Conservation (phyloP, 495 filamentous ascomycete species). For the Aspergillus wentii region DNA sequence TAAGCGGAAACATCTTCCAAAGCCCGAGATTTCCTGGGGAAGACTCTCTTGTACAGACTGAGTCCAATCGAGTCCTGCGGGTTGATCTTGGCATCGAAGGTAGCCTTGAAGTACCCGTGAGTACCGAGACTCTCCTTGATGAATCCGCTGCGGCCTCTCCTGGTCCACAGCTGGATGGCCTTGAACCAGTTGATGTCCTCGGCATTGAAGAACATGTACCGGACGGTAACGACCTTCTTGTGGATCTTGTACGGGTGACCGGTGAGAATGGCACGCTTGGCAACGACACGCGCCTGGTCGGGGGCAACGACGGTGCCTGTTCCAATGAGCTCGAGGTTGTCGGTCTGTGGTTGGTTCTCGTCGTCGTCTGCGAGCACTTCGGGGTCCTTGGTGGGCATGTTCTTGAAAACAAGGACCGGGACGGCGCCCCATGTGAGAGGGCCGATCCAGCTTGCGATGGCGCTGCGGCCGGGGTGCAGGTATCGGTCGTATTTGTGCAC, state of each 20-base stretch:
- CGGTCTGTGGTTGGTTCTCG: constrained; percentile 21
- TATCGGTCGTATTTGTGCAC: constrained; percentile 96
- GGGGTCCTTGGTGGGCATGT: constrained; percentile 33
- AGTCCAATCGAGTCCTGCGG: constrained; percentile 90
- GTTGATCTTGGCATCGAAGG: constrained; percentile 92
- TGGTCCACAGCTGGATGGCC: constrained; percentile 91
- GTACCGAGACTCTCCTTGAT: constrained; percentile 93
- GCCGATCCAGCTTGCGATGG: constrained; percentile 85
- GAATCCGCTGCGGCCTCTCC: constrained; percentile 76
- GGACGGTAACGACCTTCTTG: constrained; percentile 89
- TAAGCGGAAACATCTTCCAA: constrained; percentile 39
- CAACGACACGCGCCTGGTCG: constrained; percentile 74
- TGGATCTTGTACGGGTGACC: constrained; percentile 98
- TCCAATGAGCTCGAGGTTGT: constrained; percentile 64
- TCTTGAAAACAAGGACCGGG: constrained; percentile 81
- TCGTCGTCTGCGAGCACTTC: constrained; percentile 37
- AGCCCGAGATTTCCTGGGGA: constrained; percentile 63
- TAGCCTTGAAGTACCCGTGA: constrained; percentile 98
- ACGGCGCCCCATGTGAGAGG: constrained; percentile 91
- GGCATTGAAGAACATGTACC: constrained; percentile 98
- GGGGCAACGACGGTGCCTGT: constrained; percentile 82
- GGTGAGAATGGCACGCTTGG: constrained; percentile 90
- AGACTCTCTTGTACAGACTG: constrained; percentile 90
- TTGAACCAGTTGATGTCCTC: constrained; percentile 97
- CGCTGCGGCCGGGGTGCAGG: constrained; percentile 84